These are phyloP conservation scores for Knufia petricola DNA, from an alignment of 2,329 filamentous ascomycete genomes.

Conservation along the genomic window DNA sequence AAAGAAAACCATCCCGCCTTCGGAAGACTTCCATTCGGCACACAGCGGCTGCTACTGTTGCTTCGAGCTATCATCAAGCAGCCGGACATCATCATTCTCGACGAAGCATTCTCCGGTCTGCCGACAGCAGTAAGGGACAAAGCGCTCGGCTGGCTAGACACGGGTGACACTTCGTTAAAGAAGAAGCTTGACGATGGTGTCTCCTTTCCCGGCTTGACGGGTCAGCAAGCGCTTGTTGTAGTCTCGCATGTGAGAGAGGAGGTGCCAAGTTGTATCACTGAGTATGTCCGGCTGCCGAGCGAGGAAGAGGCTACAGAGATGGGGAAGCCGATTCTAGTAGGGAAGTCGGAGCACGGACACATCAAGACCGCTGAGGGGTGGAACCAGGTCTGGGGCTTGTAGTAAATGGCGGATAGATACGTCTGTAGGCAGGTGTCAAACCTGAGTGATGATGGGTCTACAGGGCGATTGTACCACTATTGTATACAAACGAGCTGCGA, in stretches of 20 bases:
- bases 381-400: conserved; percentile 21
- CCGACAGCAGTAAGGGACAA: conserved; percentile 73
- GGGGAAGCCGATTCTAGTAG: conserved; percentile 15
- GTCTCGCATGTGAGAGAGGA: conserved; percentile 88
- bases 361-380: conserved; percentile 18
- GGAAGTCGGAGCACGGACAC: conserved; percentile 11
- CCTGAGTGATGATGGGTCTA: no score
- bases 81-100: conserved; percentile 72
- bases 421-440: no score
- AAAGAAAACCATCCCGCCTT: conserved; percentile 40
- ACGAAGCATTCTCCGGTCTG: conserved; percentile 84
- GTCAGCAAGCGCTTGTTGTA: conserved; percentile 73
- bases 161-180: conserved; percentile 35
- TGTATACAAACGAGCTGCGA: no score
- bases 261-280: conserved; percentile 69
- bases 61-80: conserved; percentile 70
- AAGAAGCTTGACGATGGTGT: not conserved
- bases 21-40: conserved; percentile 65
- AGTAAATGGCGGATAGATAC: not conserved
- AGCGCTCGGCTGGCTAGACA: conserved; percentile 69
- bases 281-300: conserved; percentile 73
- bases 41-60: conserved; percentile 78
- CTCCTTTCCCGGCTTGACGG: conserved; percentile 51
- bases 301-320: conserved; percentile 22
- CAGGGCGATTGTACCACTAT: no score